Percentiles rank a stretch among this genome's conserved stretches.
phyloP scores from a whole-genome alignment of 257 asterid genomes.

The Nicotiana benthamiana region DNA sequence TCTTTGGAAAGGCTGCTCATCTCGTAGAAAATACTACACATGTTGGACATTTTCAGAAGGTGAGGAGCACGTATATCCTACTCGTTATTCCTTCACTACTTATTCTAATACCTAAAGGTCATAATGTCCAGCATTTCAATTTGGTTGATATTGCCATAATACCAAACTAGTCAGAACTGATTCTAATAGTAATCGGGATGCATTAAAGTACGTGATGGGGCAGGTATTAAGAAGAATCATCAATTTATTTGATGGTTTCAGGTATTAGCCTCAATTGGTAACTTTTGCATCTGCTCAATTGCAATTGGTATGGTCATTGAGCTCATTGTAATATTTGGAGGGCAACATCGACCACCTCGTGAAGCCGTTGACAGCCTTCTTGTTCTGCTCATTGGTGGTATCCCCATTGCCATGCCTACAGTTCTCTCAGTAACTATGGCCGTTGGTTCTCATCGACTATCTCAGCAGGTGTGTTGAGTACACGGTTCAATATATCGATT shows the following conservation, averaged over 20 bases:
- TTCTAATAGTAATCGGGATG: neutral
- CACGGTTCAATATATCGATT: neutral
- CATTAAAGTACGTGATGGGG: neutral
- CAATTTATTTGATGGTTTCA: slow-evolving; percentile 6
- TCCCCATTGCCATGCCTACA: slow-evolving; percentile 40
- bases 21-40: slow-evolving; percentile 35
- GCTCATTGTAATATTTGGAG: slow-evolving; percentile 20
- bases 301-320: slow-evolving; percentile 31
- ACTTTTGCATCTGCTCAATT: slow-evolving; percentile 38
- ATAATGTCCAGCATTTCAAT: neutral
- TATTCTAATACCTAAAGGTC: neutral
- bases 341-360: slow-evolving; percentile 15
- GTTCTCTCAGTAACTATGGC: slow-evolving; percentile 40
- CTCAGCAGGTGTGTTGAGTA: slow-evolving; percentile 25
- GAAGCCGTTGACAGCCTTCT: slow-evolving; percentile 31
- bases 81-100: neutral
- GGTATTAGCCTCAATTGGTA: slow-evolving; percentile 34
- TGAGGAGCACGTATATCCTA: neutral
- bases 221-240: neutral
- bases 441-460: slow-evolving; percentile 31
- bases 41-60: slow-evolving; percentile 32
- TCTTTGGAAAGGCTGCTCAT: slow-evolving; percentile 40
- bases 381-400: slow-evolving; percentile 33
- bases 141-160: neutral
- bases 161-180: neutral